Percentiles rank a stretch among this genome's conserved stretches.
Evolutionary conservation across 75 land plant genomes (phyloP).

Genomic region (Selaginella moellendorffii): DNA sequence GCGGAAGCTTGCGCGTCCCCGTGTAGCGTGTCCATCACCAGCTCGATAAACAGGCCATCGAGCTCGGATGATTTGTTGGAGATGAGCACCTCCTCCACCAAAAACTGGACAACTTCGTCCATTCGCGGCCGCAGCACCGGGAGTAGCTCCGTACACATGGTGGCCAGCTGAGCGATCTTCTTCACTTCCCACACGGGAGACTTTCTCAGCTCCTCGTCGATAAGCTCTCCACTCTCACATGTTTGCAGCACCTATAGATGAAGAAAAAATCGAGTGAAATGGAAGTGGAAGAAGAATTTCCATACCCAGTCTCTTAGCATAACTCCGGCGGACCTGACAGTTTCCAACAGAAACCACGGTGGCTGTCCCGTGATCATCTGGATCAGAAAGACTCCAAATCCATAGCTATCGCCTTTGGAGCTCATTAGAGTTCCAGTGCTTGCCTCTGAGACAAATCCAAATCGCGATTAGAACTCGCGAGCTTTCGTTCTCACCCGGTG

Average conservation of each 20-base stretch:
- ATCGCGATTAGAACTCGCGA: not conserved
- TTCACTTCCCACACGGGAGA: constrained; percentile 11
- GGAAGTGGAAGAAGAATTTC: not conserved
- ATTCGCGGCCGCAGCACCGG: constrained; percentile 1
- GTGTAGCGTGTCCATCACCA: not conserved
- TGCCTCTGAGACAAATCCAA: not conserved
- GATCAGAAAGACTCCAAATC: constrained; percentile 1
- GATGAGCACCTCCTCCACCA: constrained; percentile 4
- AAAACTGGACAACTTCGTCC: constrained; percentile 6
- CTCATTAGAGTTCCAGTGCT: not conserved
- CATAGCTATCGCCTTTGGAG: not conserved
- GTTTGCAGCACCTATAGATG: not conserved
- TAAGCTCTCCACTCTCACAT: not conserved
- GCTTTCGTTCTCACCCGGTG: not conserved
- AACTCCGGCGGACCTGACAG: not conserved
- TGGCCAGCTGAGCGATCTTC: constrained; percentile 1
- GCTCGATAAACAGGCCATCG: constrained; percentile 10
- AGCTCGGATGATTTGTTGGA: constrained; percentile 3
- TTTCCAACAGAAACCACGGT: not conserved
- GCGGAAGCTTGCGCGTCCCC: not conserved
- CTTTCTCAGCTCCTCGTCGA: not conserved
- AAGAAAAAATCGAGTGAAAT: not conserved
- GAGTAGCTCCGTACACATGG: not conserved
- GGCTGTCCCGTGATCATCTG: not conserved
- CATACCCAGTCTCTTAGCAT: not conserved